Conservation (phyloP, 805 yeast genomes). For the Maudiozyma turicensis region DNA sequence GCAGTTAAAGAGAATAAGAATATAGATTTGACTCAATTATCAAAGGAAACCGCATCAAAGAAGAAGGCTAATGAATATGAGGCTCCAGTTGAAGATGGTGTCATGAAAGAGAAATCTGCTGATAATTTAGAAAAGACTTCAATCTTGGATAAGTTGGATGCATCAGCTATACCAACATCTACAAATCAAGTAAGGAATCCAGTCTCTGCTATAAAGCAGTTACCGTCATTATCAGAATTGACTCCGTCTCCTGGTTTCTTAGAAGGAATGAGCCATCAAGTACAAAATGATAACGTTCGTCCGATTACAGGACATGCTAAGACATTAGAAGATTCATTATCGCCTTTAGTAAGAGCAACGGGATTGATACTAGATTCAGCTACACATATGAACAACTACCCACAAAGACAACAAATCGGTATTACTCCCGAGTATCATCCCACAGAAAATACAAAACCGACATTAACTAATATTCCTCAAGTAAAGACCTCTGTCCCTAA, state of each 20-base stretch:
- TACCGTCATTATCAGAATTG: slow-evolving; percentile 5
- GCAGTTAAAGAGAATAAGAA: slow-evolving; percentile 49
- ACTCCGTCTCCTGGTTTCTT: slow-evolving; percentile 3
- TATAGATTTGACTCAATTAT: slow-evolving; percentile 17
- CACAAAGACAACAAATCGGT: background rate
- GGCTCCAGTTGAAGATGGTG: too few relatives aligned
- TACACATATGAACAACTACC: background rate
- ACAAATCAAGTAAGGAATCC: background rate
- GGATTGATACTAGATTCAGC: background rate
- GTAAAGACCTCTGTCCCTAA: too few relatives aligned
- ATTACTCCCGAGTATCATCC: background rate
- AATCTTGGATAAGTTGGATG: background rate
- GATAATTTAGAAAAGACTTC: background rate
- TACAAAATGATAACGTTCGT: background rate
- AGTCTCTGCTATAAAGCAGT: background rate
- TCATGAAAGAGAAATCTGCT: too few relatives aligned
- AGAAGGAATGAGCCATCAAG: background rate
- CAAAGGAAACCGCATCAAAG: background rate
- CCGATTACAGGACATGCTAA: background rate
- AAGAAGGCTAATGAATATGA: too few relatives aligned
- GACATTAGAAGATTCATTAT: background rate
- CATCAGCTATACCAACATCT: background rate
- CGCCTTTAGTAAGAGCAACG: background rate
- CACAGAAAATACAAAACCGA: background rate
- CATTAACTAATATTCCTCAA: too few relatives aligned